phyloP scores from a whole-genome alignment of 1,284 basidiomycete genomes.

The Malassezia sp. region DNA sequence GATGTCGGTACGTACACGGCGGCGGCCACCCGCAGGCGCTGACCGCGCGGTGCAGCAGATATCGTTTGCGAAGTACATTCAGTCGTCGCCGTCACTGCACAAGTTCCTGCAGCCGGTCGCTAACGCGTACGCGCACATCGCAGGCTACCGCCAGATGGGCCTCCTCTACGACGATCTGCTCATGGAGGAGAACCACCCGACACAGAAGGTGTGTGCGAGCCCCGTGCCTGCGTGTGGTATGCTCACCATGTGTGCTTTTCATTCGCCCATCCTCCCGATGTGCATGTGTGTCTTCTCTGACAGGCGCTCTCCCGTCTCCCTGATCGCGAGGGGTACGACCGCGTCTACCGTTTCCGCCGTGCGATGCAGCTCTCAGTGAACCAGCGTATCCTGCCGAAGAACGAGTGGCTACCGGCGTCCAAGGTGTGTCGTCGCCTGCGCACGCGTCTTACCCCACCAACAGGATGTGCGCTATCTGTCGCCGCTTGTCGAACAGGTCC shows the following conservation, averaged over 20 bases:
- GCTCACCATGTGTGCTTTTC: not conserved
- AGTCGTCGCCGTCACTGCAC: slow-evolving; percentile 59
- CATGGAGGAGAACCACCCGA: slow-evolving; percentile 70
- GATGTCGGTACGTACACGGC: slow-evolving; percentile 13
- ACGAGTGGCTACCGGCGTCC: slow-evolving; percentile 66
- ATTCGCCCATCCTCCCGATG: too few species aligned
- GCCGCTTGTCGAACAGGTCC: slow-evolving; percentile 65
- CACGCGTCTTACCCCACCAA: not conserved
- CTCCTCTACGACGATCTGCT: slow-evolving; percentile 91
- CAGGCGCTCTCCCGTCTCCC: slow-evolving; percentile 61
- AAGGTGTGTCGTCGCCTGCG: slow-evolving; percentile 49
- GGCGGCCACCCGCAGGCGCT: too few species aligned
- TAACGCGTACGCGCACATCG: slow-evolving; percentile 66
- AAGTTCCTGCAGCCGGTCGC: slow-evolving; percentile 67
- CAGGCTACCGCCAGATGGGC: slow-evolving; percentile 79
- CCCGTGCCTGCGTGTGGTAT: not conserved
- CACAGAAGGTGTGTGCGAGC: slow-evolving; percentile 63
- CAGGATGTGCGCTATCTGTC: slow-evolving; percentile 86
- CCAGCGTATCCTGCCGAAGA: slow-evolving; percentile 72
- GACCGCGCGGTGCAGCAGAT: slow-evolving; percentile 48
- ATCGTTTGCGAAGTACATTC: slow-evolving; percentile 67
- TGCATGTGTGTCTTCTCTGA: too few species aligned
- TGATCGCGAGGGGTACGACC: slow-evolving; percentile 72
- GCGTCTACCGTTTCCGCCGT: slow-evolving; percentile 74
- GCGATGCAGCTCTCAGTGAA: slow-evolving; percentile 69